Evolutionary conservation across 2,329 filamentous ascomycete genomes (phyloP).

Genomic region (Zymoseptoria ardabiliae): DNA sequence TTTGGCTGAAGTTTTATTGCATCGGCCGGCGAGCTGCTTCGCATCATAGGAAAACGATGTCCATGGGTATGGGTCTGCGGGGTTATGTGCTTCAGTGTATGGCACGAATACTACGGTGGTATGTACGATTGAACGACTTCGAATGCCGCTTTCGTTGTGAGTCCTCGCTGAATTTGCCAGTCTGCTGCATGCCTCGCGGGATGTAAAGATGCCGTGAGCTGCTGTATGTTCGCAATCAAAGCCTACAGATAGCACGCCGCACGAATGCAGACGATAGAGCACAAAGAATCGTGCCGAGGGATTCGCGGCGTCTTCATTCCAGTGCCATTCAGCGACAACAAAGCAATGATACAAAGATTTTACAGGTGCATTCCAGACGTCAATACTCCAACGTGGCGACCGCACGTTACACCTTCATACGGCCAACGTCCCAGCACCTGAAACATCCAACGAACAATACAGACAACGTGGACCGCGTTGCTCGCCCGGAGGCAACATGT

Average conservation of each 20-base stretch:
- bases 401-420: not conserved
- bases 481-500: conserved; percentile 30
- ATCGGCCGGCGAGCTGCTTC: not conserved
- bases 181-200: not conserved
- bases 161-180: not conserved
- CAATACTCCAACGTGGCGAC: not conserved
- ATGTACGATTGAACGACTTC: conserved; percentile 1
- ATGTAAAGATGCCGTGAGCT: not conserved
- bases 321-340: not conserved
- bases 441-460: not conserved
- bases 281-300: conserved; percentile 1
- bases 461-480: not conserved
- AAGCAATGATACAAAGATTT: not conserved
- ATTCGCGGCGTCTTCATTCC: not conserved
- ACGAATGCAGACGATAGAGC: not conserved
- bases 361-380: not conserved
- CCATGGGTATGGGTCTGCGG: not conserved
- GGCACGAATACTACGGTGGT: not conserved
- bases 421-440: conserved; percentile 12
- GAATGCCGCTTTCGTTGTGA: conserved; percentile 1
- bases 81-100: not conserved
- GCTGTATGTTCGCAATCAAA: not conserved
- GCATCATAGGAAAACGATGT: not conserved
- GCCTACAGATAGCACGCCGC: not conserved
- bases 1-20: conserved; percentile 7